These are phyloP conservation scores for Tylopilus plumbeoviolaceoides DNA, from an alignment of 768 basidiomycete species.

Conservation along the genomic window DNA sequence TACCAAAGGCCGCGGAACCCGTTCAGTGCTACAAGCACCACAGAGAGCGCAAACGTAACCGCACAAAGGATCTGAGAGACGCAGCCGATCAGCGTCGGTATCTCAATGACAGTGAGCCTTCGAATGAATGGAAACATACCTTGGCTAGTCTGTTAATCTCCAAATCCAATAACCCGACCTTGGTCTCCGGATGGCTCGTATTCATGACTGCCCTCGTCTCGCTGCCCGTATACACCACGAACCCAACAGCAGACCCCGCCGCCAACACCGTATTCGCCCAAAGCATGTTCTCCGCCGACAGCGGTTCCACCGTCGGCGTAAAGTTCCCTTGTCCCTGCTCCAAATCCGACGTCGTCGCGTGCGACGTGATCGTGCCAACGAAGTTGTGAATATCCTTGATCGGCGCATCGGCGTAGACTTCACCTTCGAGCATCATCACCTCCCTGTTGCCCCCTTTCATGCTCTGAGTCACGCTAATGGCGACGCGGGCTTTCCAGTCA, in stretches of 20 bases:
- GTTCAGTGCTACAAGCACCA: conserved; percentile 91
- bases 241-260: conserved; percentile 87
- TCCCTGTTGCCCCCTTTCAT: conserved; percentile 39
- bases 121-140: conserved; percentile 37
- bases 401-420: conserved; percentile 92
- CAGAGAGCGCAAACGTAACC: conserved; percentile 88
- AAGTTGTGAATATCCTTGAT: conserved; percentile 97
- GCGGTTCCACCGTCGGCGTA: conserved; percentile 59
- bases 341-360: conserved; percentile 40
- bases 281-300: conserved; percentile 93
- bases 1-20: conserved; percentile 96
- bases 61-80: conserved; percentile 80
- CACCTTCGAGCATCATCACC: conserved; percentile 67
- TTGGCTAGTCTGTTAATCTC: conserved; percentile 97
- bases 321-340: conserved; percentile 35
- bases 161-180: conserved; percentile 85
- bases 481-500: conserved; percentile 96
- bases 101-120: background rate
- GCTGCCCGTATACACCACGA: conserved; percentile 90
- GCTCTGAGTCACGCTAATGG: conserved; percentile 42
- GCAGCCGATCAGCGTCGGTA: background rate
- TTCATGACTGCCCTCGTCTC: conserved; percentile 99
- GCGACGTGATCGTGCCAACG: conserved; percentile 85
- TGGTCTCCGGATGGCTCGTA: conserved; percentile 94
- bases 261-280: conserved; percentile 99